A percentile compares a stretch with the other conserved stretches of the same genome.
Evolutionary conservation across 306 rosid species (phyloP).

Genomic region (Medicago ruthenica): DNA sequence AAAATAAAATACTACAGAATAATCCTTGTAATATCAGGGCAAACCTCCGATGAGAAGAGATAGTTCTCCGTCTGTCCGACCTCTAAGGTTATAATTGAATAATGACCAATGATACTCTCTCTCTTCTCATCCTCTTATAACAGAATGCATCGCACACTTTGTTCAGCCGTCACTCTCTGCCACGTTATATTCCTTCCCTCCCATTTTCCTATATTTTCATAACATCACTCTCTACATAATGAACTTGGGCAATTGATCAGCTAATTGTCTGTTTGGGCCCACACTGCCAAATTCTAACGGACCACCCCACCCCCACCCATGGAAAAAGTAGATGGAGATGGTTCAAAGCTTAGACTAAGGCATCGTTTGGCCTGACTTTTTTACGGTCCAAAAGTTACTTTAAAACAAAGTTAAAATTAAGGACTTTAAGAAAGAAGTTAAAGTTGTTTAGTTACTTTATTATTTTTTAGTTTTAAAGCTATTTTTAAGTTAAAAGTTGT

Average conservation of each 20-base stretch:
- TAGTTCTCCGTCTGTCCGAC: not conserved
- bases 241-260: not conserved
- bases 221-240: not conserved
- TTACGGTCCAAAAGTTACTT: no score
- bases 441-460: no score
- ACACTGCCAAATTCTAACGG: not conserved
- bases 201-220: not conserved
- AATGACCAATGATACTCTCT: not conserved
- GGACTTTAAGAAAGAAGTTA: no score
- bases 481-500: no score
- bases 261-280: not conserved
- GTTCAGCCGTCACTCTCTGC: not conserved
- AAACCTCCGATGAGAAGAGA: not conserved
- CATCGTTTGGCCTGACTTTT: no score
- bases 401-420: no score
- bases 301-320: not conserved
- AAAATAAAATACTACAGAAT: not conserved
- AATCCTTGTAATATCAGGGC: not conserved
- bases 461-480: no score
- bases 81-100: not conserved
- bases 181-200: not conserved
- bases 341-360: not conserved
- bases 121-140: not conserved
- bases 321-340: constrained; percentile 3
- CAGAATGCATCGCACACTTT: not conserved